Evolutionary conservation across 192 early-diverging fungal species (phyloP).

Genomic region (Backusella tarrabulga): DNA sequence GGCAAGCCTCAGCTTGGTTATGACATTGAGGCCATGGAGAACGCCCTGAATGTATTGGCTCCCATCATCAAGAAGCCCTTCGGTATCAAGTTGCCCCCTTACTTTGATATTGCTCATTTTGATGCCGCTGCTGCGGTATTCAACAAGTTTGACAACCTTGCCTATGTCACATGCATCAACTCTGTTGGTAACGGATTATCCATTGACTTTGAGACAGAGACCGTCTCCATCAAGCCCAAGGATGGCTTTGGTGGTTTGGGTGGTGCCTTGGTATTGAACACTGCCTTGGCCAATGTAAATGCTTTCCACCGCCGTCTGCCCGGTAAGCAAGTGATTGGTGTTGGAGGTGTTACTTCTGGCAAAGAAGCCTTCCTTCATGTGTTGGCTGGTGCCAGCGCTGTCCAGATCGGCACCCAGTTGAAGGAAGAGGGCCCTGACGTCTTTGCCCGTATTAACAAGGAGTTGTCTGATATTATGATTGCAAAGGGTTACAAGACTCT

Average conservation of each 20-base stretch:
- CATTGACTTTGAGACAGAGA: slow-evolving; percentile 37
- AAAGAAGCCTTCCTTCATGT: slow-evolving; percentile 39
- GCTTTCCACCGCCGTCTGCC: slow-evolving; percentile 32
- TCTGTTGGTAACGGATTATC: slow-evolving; percentile 38
- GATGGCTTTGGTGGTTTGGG: slow-evolving; percentile 40
- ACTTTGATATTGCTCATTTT: slow-evolving; percentile 42
- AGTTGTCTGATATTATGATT: slow-evolving; percentile 31
- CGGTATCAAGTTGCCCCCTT: slow-evolving; percentile 38
- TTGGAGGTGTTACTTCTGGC: slow-evolving; percentile 36
- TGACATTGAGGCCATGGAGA: slow-evolving; percentile 39
- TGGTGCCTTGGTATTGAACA: slow-evolving; percentile 27
- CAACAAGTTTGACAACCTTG: slow-evolving; percentile 34
- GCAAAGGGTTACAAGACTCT: slow-evolving; percentile 30
- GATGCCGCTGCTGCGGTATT: slow-evolving; percentile 32
- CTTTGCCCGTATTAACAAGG: slow-evolving; percentile 33
- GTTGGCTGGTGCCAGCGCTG: slow-evolving; percentile 35
- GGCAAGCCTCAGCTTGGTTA: slow-evolving; percentile 39
- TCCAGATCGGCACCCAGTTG: slow-evolving; percentile 37
- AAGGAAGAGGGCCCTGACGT: slow-evolving; percentile 33
- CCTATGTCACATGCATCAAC: slow-evolving; percentile 35
- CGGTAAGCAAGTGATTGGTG: slow-evolving; percentile 35
- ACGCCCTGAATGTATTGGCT: slow-evolving; percentile 26
- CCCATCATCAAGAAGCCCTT: slow-evolving; percentile 36
- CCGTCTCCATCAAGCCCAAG: slow-evolving; percentile 36
- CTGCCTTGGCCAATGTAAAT: slow-evolving; percentile 38